Base-by-base conservation (phyloP, 2,329 filamentous ascomycete genomes). In the Diaporthe citriasiana region DNA sequence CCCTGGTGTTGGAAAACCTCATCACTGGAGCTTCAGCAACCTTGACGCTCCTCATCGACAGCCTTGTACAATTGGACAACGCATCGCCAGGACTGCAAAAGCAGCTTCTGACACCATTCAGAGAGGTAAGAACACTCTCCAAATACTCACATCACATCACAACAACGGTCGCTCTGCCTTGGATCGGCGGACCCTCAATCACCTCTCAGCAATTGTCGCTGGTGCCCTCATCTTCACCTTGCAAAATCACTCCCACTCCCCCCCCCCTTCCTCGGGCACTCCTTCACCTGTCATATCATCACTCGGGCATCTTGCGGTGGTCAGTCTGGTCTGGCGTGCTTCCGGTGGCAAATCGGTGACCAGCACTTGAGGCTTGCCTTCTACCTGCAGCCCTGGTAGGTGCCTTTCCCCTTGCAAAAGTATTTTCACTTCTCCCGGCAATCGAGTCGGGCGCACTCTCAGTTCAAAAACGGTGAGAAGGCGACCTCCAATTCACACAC, bases 41-140 rank as follows among this genome's bases (percentile, higher is more conserved):
- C 30, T 25, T 53, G 63, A 68, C 47, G 63, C 63, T 68, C 63
- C 33, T 27, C 47, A 38, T 19, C 63, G 33, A 53, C 63, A 13
- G 38, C 63, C 63, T 53, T 53, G 63, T 53, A 53, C 63, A 35
- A 33, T 51, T 68, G 63, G 40, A 68, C 63, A 68, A 40, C 63
- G 63, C 30, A 68, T 68, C n/a, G n/a, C 63, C 63, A 68, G 63
- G 47, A 40, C 63, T 68, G 45, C 63, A 68, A 27, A 68, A 9
- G n/a, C 33, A 68, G 63, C 47, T 40, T 53, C 63, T 68, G 47
- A 40, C 47, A 68, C 22, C 33, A 53, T 22, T 8, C 33, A 27
- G 22, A 53, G 33, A 68, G 47, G 63, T 53, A 53, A 68, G n/a
- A 19, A 4, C 63, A n/a, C 33, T 40, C 22, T 8, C 19, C 33